Evolutionary conservation across 1,284 basidiomycete species (phyloP), one percentile per base, ranked within the genome.

Genomic region (Paramarasmius palmivorus): DNA sequence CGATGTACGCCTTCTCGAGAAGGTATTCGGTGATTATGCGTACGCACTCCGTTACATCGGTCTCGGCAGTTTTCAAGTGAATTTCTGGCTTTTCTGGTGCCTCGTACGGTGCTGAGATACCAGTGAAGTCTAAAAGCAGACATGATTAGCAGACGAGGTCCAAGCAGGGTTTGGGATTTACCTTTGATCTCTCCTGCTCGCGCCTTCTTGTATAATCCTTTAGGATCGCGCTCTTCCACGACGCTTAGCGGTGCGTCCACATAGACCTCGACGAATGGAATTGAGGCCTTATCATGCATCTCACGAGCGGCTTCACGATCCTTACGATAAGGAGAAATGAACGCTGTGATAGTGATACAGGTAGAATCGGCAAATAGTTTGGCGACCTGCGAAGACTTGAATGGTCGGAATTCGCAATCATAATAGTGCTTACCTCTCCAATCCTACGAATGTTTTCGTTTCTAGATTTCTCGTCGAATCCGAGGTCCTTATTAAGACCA

Each of bases 381-480:
- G 26, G 97, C 89, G 49, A 99, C 93, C 93, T 95, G 63, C 20
- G 54, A 9, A 51, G 20, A 37, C 35, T 29, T 7, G 46, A 22
- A 45, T 14, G 19, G 57, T 36, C 20, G 34, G n/a, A n/a, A n/a
- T n/a, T 20, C 19, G 34, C 17, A 45, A 25, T 36, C 5, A 37
- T 55, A 29, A 39, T 32, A 20, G 40, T 37, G 14, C 74, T 52
- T 62, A 92, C 95, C 84, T 99, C 97, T 59, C 95, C 94, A 59
- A 99, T 98, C 52, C 96, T 82, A 52, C 96, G 88, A 67, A 99
- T 98, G 73, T 99, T 99, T 75, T 99, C 96, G 61, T 94, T 92
- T 53, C 96, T 84, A 49, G 95, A 95, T 66, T 88, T 88, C 66
- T 95, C 95, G 63, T 95, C 92, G 67, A 99, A 99, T 1, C 96